Base-by-base conservation (phyloP, 257 asterid species). In the Thymus mandschuricus region DNA sequence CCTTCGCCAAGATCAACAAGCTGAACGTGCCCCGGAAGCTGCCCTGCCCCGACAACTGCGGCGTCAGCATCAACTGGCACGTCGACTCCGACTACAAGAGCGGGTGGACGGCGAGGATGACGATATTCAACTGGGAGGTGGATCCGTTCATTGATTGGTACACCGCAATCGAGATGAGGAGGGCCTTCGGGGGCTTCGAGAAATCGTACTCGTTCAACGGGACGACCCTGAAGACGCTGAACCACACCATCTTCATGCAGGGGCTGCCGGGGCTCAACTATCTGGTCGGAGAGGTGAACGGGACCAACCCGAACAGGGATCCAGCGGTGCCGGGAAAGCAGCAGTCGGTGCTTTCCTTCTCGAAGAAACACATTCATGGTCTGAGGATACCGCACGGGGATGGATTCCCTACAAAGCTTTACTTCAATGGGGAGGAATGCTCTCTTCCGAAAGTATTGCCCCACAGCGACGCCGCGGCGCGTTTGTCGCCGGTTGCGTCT, bases 11-110 rank as follows among this genome's bases (percentile, higher is more conserved):
- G 10, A 30, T 94, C 11, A 83, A 86, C 43, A 76, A 83, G 66
- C 65, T 27, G 1, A 31, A 69, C 0, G 29, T 91, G 1, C 99
- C 99, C 0, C 28, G 15, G 1, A 89, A 70, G 52, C 52, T 83
- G 61, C 99, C 99, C 0, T 94, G 99, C 67, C 95, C 97, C 0
- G 97, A 94, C 55, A 91, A 94, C 62, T 91, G 99, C 62, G 99
- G 97, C 1, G 91, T 94, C 49, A 89, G 93, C 84, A 76, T 94
- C 48, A 94, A 94, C 78, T 91, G 99, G 99, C 99, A 94, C 76
- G 49, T 94, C 0, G 97, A 94, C 34, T 83, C 93, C 1, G 96
- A 91, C 54, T 91, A 80, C 79, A 89, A 82, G 51, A 74, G 35
- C 33, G 97, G 99, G 28, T 94, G 97, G 97, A 84, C 99, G 0